Conservation (phyloP, 1,284 basidiomycete species). For the Cryptococcus sp. region DNA sequence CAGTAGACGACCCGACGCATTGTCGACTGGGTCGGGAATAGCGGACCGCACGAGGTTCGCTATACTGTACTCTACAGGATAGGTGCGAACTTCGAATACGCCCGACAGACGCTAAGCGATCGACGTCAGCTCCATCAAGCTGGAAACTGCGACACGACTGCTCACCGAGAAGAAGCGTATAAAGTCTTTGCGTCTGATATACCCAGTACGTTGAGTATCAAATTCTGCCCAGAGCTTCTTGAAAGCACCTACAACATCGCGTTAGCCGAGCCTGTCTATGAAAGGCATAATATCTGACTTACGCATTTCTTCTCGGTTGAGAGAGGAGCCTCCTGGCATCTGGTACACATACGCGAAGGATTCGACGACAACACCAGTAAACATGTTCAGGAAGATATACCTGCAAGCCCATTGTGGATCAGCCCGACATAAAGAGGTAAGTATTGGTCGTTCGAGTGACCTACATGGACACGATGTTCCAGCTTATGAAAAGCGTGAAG, state of each 20-base stretch:
- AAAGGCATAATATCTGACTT: constrained; percentile 15
- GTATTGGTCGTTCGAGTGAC: constrained; percentile 32
- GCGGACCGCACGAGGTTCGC: constrained; percentile 58
- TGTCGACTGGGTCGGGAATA: constrained; percentile 31
- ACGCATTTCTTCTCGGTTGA: constrained; percentile 87
- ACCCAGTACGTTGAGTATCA: constrained; percentile 75
- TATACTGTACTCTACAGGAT: constrained; percentile 68
- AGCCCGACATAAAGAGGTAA: constrained; percentile 1
- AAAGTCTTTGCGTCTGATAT: constrained; percentile 70
- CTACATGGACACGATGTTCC: constrained; percentile 95
- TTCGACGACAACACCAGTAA: constrained; percentile 93
- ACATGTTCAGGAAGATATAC: constrained; percentile 96
- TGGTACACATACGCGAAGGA: constrained; percentile 97
- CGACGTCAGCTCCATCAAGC: not conserved
- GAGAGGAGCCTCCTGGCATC: constrained; percentile 71
- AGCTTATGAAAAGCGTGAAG: constrained; percentile 85
- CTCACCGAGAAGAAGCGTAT: constrained; percentile 79
- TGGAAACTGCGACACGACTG: constrained; percentile 14
- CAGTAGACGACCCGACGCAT: constrained; percentile 22
- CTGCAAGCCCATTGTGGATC: constrained; percentile 42
- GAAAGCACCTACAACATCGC: constrained; percentile 59
- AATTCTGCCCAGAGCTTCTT: constrained; percentile 92
- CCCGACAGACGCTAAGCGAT: constrained; percentile 36
- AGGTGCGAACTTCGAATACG: constrained; percentile 81
- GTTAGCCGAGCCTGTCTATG: constrained; percentile 1